Base-by-base conservation (phyloP, 2,329 filamentous ascomycete species). In the Drechslera avenae region DNA sequence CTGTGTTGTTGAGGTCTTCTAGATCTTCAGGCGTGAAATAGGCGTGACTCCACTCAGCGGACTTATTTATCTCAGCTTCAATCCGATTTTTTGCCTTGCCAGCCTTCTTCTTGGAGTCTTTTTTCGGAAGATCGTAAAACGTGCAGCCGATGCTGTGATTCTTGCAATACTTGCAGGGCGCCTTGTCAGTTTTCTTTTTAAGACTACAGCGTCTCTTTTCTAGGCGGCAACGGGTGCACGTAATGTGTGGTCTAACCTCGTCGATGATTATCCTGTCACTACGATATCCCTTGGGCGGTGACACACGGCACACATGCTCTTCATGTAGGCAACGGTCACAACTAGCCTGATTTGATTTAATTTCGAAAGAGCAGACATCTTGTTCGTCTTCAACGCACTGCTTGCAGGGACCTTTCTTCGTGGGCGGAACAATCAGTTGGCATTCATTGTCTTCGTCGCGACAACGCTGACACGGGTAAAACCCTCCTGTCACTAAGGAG, bases 151-250 rank as follows among this genome's bases (percentile, higher is more conserved):
- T 53, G 8, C 55, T 52, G 6, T 55, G 34, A 31, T 65, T 63
- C 30, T 59, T 57, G 54, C 72, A 75, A 3, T 54, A 41, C 13
- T 62, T 71, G 58, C 73, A 75, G 2, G 73, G 72, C 0, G 68
- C 66, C 19, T 60, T 61, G 19, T 66, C 58, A 0, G 33, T 40
- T 46, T 62, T 70, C 21, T 45, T 57, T 32, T 67, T 72, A 1
- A 73, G 46, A 5, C 67, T 72, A 44, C 73, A 75, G 13, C 53
- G 50, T 47, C 63, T 68, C 21, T 64, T 69, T 4, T 52, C 53
- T 3, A 39, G 36, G 5, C 68, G 66, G 30, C 73, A 75, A 7
- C 57, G 39, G 1, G 66, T 71, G 39, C 72, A 75, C 1, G 54
- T 18, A 1, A 41, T 14, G 36, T 54, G 52, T 18, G 57, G 60